Percentiles rank a stretch among this genome's conserved stretches.
These are phyloP conservation scores for Epichloe glyceriae DNA, from an alignment of 2,329 filamentous ascomycete genomes.

Conservation along the genomic window DNA sequence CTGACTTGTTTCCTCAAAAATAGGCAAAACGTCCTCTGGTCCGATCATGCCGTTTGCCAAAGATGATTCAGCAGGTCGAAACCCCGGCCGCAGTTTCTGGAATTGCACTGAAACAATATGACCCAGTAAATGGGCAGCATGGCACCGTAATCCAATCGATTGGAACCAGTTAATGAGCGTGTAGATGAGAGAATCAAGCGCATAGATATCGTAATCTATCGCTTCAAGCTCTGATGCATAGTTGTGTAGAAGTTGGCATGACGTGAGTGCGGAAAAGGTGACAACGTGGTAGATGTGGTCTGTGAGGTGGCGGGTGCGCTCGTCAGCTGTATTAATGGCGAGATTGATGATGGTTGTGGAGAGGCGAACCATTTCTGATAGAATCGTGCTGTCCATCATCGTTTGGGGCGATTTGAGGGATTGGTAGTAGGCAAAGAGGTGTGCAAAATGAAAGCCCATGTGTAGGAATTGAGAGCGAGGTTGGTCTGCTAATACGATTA, in stretches of 20 bases:
- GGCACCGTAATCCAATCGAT: slow-evolving; percentile 13
- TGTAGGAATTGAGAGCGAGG: slow-evolving; percentile 18
- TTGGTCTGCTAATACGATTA: slow-evolving; percentile 8
- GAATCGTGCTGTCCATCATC: slow-evolving; percentile 4
- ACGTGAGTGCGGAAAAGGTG: slow-evolving; percentile 14
- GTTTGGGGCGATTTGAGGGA: slow-evolving; percentile 10
- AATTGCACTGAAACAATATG: slow-evolving; percentile 13
- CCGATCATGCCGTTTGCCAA: background rate
- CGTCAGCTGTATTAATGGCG: slow-evolving; percentile 16
- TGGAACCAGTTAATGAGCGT: slow-evolving; percentile 13
- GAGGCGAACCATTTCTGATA: slow-evolving; percentile 13
- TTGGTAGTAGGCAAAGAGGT: slow-evolving; percentile 13
- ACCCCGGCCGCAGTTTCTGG: slow-evolving; percentile 6
- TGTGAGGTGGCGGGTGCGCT: slow-evolving; percentile 15
- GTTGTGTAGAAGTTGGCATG: slow-evolving; percentile 12
- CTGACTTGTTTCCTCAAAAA: background rate
- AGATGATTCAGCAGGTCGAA: background rate
- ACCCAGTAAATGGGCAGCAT: slow-evolving; percentile 14
- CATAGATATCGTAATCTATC: slow-evolving; percentile 6
- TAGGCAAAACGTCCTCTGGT: background rate
- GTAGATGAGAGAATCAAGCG: slow-evolving; percentile 9
- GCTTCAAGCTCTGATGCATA: slow-evolving; percentile 11
- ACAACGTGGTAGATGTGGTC: slow-evolving; percentile 19
- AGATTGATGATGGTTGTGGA: slow-evolving; percentile 15
- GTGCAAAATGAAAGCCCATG: slow-evolving; percentile 17